Percentiles rank a stretch among this genome's conserved stretches.
phyloP scores from a whole-genome alignment of 2,329 filamentous ascomycete genomes.

The Aspergillus aculeatus region DNA sequence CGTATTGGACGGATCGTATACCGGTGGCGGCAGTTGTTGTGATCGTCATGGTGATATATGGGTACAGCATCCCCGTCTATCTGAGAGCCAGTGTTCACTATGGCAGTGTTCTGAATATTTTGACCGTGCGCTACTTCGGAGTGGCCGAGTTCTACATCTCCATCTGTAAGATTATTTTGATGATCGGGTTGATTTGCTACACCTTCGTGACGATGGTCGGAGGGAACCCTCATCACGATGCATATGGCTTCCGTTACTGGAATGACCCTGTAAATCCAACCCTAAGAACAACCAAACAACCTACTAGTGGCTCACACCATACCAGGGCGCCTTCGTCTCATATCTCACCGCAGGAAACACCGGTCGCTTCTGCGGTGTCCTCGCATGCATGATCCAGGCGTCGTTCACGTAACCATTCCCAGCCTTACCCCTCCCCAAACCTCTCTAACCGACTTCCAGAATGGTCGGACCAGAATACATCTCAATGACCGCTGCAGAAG shows the following conservation, averaged over 20 bases:
- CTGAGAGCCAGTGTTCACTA: neutral
- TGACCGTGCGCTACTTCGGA: conserved; percentile 47
- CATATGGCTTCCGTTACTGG: conserved; percentile 69
- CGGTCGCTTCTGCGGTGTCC: conserved; percentile 52
- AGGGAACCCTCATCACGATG: conserved; percentile 68
- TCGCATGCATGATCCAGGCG: conserved; percentile 70
- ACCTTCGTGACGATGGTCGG: conserved; percentile 80
- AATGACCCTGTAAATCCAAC: conserved; percentile 48
- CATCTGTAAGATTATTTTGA: conserved; percentile 40
- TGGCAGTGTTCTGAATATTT: conserved; percentile 37
- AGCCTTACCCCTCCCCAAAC: neutral
- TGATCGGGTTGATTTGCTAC: conserved; percentile 30
- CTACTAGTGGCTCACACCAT: neutral
- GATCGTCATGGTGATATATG: conserved; percentile 40
- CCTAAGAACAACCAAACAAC: neutral
- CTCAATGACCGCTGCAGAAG: conserved; percentile 61
- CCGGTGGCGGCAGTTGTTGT: conserved; percentile 40
- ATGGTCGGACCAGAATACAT: conserved; percentile 67
- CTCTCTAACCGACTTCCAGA: conserved; percentile 7
- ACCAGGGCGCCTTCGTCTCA: conserved; percentile 59
- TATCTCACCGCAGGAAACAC: conserved; percentile 61
- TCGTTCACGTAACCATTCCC: conserved; percentile 51
- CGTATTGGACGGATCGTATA: conserved; percentile 40
- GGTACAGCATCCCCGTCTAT: conserved; percentile 12
- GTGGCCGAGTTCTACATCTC: conserved; percentile 50